Percentiles rank a stretch among this genome's conserved stretches.
phyloP scores from a whole-genome alignment of 129 eudicot genomes.

The Oenanthe sinensis region DNA sequence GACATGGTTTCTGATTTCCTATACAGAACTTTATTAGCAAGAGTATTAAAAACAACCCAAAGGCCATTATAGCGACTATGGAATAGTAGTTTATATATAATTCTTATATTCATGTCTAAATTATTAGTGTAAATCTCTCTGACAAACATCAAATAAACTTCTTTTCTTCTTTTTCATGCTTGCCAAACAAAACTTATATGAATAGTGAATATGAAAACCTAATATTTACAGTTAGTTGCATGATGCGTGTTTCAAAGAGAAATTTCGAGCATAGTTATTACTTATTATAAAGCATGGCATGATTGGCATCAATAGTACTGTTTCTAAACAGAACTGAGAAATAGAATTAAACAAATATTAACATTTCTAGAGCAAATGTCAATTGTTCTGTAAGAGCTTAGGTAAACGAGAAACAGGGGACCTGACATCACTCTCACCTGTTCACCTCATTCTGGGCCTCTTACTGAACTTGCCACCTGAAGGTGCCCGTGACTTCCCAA shows the following conservation, averaged over 20 bases:
- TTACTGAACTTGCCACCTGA: conserved; percentile 24
- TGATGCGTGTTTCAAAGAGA: background rate
- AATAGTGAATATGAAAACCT: background rate
- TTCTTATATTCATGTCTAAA: background rate
- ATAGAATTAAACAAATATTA: background rate
- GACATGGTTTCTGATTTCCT: background rate
- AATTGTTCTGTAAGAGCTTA: background rate
- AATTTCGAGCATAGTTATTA: background rate
- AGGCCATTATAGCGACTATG: background rate
- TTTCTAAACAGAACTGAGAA: background rate
- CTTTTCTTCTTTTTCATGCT: no score
- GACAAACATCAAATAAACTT: no score
- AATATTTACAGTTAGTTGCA: no score
- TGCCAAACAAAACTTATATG: background rate
- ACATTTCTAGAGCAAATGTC: background rate
- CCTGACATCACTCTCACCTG: background rate
- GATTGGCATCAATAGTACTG: background rate
- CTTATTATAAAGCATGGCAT: background rate
- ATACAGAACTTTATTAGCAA: background rate
- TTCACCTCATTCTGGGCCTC: conserved; percentile 19
- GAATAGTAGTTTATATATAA: background rate
- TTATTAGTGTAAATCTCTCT: background rate
- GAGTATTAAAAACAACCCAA: background rate
- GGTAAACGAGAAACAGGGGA: background rate
- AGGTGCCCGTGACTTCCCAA: conserved; percentile 38